Percentiles rank a stretch among this genome's conserved stretches.
Conservation (phyloP, 2,329 filamentous ascomycete species). For the Diaporthe citri region DNA sequence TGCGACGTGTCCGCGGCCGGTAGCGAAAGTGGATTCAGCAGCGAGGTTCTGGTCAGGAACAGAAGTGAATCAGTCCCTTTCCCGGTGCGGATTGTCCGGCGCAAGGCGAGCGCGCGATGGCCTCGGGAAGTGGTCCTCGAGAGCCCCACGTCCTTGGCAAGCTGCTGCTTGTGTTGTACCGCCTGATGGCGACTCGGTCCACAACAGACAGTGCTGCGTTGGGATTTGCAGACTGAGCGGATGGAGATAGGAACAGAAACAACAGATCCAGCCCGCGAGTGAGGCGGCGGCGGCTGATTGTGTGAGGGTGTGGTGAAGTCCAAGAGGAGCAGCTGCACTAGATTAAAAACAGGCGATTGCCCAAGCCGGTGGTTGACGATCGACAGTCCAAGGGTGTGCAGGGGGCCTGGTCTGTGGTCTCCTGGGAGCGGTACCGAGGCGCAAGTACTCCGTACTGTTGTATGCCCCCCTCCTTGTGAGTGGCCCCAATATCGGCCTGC, state of each 20-base stretch:
- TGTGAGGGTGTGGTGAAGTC: conserved; percentile 15
- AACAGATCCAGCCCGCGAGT: conserved; percentile 20
- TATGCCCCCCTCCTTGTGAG: conserved; percentile 16
- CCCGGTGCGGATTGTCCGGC: not conserved
- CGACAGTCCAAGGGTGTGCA: conserved; percentile 4
- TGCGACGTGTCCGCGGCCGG: not conserved
- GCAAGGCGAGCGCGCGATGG: not conserved
- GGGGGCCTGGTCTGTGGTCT: conserved; percentile 9
- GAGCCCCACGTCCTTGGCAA: conserved; percentile 13
- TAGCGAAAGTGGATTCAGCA: not conserved
- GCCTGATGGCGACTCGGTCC: conserved; percentile 2
- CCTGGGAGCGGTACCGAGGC: conserved; percentile 25
- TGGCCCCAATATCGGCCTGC: conserved; percentile 29
- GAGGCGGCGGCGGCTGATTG: conserved; percentile 26
- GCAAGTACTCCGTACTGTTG: conserved; percentile 12
- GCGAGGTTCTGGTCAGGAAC: not conserved
- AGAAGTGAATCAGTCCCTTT: conserved; percentile 29
- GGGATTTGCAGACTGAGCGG: not conserved
- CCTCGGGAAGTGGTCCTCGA: conserved; percentile 4
- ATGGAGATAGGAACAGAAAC: not conserved
- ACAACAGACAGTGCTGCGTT: conserved; percentile 5
- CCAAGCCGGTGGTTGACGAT: conserved; percentile 21
- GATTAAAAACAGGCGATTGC: conserved; percentile 33
- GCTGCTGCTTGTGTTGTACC: conserved; percentile 2
- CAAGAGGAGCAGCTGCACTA: conserved; percentile 21